phyloP scores from a whole-genome alignment of 2,329 filamentous ascomycete genomes.

The Parascedosporium putredinis region DNA sequence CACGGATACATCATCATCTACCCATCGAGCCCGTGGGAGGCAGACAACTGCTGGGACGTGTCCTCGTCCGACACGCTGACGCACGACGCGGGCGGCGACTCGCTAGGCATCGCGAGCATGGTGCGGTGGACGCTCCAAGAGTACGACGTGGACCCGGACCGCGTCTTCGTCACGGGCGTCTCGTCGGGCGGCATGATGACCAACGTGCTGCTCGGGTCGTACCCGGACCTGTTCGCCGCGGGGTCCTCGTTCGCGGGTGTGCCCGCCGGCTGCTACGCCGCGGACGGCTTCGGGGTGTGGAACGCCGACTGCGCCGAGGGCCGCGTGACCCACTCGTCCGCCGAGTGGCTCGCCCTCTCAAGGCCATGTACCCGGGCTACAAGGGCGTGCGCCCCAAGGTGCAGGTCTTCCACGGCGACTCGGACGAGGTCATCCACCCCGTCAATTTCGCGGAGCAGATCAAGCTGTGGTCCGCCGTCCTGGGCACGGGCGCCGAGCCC shows the following conservation, averaged over 20 bases:
- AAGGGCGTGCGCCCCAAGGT: constrained; percentile 40
- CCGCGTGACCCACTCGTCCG: constrained; percentile 24
- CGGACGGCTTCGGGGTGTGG: constrained; percentile 31
- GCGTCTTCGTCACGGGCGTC: constrained; percentile 40
- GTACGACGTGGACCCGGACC: constrained; percentile 33
- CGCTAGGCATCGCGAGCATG: constrained; percentile 42
- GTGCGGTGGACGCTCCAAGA: constrained; percentile 36
- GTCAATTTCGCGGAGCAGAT: constrained; percentile 43
- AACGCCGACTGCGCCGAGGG: constrained; percentile 41
- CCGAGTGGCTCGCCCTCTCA: constrained; percentile 24
- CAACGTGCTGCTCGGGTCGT: constrained; percentile 38
- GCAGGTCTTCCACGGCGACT: constrained; percentile 46
- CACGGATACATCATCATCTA: constrained; percentile 43
- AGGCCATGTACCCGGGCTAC: constrained; percentile 38
- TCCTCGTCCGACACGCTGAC: constrained; percentile 36
- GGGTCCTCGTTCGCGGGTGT: constrained; percentile 34
- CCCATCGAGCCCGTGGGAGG: constrained; percentile 25
- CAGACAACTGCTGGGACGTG: constrained; percentile 47
- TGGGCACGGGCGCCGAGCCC: constrained; percentile 9
- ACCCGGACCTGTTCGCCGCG: constrained; percentile 42
- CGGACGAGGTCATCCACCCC: constrained; percentile 38
- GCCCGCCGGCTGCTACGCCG: constrained; percentile 38
- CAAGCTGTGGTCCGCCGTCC: constrained; percentile 39
- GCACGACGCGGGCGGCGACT: constrained; percentile 40
- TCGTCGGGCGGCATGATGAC: constrained; percentile 48